Evolutionary conservation across 2,329 filamentous ascomycete species (phyloP), one percentile per base, ranked within the genome.

Genomic region (Drechslerella coelobrocha): DNA sequence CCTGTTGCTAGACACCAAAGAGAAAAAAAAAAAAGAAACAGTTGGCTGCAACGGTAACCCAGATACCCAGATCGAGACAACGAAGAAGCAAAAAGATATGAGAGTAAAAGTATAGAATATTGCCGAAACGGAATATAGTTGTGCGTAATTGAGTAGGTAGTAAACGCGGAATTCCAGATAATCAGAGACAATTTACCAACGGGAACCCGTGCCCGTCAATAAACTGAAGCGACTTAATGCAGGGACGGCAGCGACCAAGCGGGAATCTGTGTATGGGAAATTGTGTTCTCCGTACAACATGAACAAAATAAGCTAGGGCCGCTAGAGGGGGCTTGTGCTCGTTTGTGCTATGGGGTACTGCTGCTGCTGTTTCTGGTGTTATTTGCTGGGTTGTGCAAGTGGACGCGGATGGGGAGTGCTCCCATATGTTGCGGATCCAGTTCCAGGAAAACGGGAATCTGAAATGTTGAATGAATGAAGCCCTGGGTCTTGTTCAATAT

Each of bases 401-500:
- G 57, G 34, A 62, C 52, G 65, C 65, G 65, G 65, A 62, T 23
- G 57, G 57, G 57, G 61, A 57, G 29, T 55, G 50, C 41, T 52
- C 65, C 65, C 65, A 69, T 52, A 62, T 69, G 65, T 62, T 39
- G 57, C 57, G 57, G 65, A 51, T 62, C 65, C 57, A 48, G 57
- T 62, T 59, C 65, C 65, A 69, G 52, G 65, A 69, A 62, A 31
- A 69, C 60, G 57, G 65, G 65, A 57, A 62, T 62, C 61, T 56
- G 43, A 59, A 43, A 55, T 55, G 53, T 39, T 39, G 34, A 14
- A 39, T 6, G 34, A 14, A 39, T 14, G 12, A 39, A 39, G 34
- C 4, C 34, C 5, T 39, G 34, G 34, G 4, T 14, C 34, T 39
- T 14, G 4, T 14, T 39, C 12, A 14, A 2, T 14, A 39, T 14